Base-by-base conservation (phyloP, 2,329 filamentous ascomycete genomes). In the Cadophora sp. region DNA sequence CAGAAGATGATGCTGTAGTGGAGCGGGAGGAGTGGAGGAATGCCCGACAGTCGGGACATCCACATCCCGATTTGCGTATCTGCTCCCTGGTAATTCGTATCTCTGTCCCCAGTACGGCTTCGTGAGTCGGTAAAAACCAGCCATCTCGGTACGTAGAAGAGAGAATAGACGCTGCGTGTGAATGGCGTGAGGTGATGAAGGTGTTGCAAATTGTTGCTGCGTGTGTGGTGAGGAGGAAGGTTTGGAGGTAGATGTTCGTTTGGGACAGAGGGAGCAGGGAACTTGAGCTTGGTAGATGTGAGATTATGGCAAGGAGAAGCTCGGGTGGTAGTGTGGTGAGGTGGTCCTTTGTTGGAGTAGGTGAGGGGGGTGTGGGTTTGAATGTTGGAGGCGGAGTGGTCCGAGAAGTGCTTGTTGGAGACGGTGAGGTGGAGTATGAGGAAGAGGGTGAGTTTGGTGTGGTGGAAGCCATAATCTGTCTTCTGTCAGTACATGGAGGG, bases 221-320 rank as follows among this genome's bases (percentile, higher is more conserved):
- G 58, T 74, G 66, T 4, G 62, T 63, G 27, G 18, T 18, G 61
- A 73, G 55, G 51, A 73, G 45, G 62, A 73, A 72, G 30, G 63
- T 43, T 14, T 59, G 62, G 20, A 74, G 64, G 27, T 56, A 62
- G 45, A 24, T 62, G 36, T 55, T 68, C n/a, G 71, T 70, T 51
- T 66, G 71, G 3, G 66, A 63, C 11, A 74, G 67, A 5, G 73
- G 51, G 20, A 64, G 59, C 61, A 68, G 67, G 51, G 63, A 48
- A 5, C 59, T 47, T 33, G 65, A 61, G 36, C 59, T 59, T 20
- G 71, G 68, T 13, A 74, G 69, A 64, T 71, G 64, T n/a, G 67
- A 55, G 53, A 74, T 64, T 59, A 74, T 71, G 24, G 59, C 33
- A 24, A 82, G 78, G 41, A 82, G 74, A 43, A 83, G 74, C 72